These are phyloP conservation scores for Vittaforma corneae DNA, from an alignment of 371 early-diverging fungal genomes.

Conservation along the genomic window DNA sequence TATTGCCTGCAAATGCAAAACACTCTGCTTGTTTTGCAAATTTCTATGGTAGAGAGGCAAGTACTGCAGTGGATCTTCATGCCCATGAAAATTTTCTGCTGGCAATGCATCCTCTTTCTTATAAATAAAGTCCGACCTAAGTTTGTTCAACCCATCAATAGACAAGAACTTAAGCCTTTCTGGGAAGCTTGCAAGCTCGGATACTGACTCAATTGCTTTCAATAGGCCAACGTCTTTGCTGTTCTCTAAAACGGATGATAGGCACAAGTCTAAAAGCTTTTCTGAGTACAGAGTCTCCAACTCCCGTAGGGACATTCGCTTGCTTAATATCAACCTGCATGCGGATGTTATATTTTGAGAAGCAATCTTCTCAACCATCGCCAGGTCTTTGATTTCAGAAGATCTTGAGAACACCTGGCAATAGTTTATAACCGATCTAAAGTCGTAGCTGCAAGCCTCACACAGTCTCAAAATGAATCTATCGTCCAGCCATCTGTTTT, in stretches of 20 bases:
- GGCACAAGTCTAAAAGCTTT: not conserved
- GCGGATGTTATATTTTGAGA: too few relatives aligned
- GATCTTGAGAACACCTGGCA: too few relatives aligned
- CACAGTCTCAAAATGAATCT: not conserved
- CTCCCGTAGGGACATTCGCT: not conserved
- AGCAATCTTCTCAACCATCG: too few relatives aligned
- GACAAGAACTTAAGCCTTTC: not conserved
- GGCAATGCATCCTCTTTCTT: not conserved
- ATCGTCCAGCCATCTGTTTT: not conserved
- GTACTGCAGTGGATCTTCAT: not conserved
- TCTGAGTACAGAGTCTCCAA: not conserved
- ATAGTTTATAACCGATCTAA: conserved; percentile 1
- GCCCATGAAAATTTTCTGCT: not conserved
- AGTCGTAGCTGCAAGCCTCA: not conserved
- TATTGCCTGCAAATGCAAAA: not conserved
- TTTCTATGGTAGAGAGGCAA: not conserved
- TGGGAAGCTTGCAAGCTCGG: not conserved
- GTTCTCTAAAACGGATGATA: conserved; percentile 1
- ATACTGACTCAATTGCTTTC: not conserved
- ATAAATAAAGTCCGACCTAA: not conserved
- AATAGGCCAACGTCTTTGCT: not conserved
- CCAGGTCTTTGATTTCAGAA: too few relatives aligned
- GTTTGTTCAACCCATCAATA: not conserved
- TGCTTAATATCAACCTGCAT: too few relatives aligned
- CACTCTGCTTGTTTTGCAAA: not conserved